These are phyloP conservation scores for Dothideomycetes sp. DNA, from an alignment of 2,329 filamentous ascomycete genomes.

Conservation along the genomic window DNA sequence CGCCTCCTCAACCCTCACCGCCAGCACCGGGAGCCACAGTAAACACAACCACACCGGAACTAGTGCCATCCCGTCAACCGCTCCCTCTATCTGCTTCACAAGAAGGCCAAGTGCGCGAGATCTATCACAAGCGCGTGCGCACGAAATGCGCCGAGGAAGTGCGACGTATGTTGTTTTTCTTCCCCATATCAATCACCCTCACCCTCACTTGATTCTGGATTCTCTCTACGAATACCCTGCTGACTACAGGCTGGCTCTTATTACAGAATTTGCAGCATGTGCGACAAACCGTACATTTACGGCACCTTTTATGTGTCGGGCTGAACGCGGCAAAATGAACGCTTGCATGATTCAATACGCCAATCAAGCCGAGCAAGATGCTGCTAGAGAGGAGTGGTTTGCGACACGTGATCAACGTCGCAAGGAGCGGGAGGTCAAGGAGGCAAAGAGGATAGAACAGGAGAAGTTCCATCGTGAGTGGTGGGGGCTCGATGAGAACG, in stretches of 20 bases:
- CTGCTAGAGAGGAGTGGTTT: slow-evolving; percentile 91
- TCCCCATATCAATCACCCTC: background rate
- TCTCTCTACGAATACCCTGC: no score
- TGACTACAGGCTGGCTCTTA: no score
- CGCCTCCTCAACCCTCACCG: slow-evolving; percentile 5
- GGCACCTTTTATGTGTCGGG: slow-evolving; percentile 76
- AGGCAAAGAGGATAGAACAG: slow-evolving; percentile 33
- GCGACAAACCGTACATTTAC: slow-evolving; percentile 77
- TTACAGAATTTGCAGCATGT: slow-evolving; percentile 79
- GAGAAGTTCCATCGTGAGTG: slow-evolving; percentile 42
- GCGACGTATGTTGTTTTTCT: slow-evolving; percentile 28
- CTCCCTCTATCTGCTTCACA: slow-evolving; percentile 74
- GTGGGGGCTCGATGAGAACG: slow-evolving; percentile 39
- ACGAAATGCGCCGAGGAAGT: slow-evolving; percentile 57
- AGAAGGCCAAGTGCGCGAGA: slow-evolving; percentile 70
- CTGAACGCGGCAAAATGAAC: slow-evolving; percentile 80
- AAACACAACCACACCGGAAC: background rate
- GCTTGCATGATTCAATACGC: slow-evolving; percentile 83
- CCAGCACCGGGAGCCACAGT: slow-evolving; percentile 4
- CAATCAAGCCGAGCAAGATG: slow-evolving; percentile 75
- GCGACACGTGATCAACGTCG: slow-evolving; percentile 62
- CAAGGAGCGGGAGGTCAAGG: slow-evolving; percentile 52
- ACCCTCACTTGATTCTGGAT: no score
- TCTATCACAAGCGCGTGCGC: slow-evolving; percentile 73
- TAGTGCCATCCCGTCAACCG: slow-evolving; percentile 51